Evolutionary conservation across 2,329 filamentous ascomycete species (phyloP), one percentile per base, ranked within the genome.

Genomic region (Magnaporthales sp.): DNA sequence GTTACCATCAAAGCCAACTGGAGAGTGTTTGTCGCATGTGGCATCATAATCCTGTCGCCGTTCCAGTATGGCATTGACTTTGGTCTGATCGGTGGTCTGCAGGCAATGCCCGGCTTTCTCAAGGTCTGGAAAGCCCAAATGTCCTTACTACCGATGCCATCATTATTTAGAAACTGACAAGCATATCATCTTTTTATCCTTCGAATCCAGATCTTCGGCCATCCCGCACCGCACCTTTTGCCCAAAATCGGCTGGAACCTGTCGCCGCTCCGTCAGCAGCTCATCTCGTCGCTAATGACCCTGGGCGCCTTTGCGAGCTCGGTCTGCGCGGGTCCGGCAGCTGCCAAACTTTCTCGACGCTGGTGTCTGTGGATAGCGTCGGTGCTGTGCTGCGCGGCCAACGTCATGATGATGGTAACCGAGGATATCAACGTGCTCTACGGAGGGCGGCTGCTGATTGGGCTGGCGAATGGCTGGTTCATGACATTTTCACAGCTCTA

Each of bases 321-420:
- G 2, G 72, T 72, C 1, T 71, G 73, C 1, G 76, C 77, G 2
- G 77, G 77, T 1, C 72, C 75, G 51, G 74, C 75, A 4, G 75
- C 74, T 0, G 67, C 69, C 31, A 76, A 73, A 61, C 66, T 77
- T 27, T 75, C 76, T 6, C 74, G 76, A 10, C 76, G 73, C 68
- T 67, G 72, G 56, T 77, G 74, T 51, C 72, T 79, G 4, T 79
- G 77, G 77, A 67, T 78, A 24, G 81, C 81, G 1, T 80, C 79
- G 66, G 29, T 80, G 2, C 74, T 82, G 9, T 83, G 81, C 67
- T 77, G 76, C 66, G 73, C 81, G 4, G 76, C 82, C 4, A 84
- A 83, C 67, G 75, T 83, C 51, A 78, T 84, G 70, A 85, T 85
- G 83, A 84, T 84, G 81, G 76, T 79, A 3, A 83, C 80, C 0